Evolutionary conservation across 1,139 yeast genomes (phyloP), one percentile per base, ranked within the genome.

Genomic region (Geotrichum klebahnii): DNA sequence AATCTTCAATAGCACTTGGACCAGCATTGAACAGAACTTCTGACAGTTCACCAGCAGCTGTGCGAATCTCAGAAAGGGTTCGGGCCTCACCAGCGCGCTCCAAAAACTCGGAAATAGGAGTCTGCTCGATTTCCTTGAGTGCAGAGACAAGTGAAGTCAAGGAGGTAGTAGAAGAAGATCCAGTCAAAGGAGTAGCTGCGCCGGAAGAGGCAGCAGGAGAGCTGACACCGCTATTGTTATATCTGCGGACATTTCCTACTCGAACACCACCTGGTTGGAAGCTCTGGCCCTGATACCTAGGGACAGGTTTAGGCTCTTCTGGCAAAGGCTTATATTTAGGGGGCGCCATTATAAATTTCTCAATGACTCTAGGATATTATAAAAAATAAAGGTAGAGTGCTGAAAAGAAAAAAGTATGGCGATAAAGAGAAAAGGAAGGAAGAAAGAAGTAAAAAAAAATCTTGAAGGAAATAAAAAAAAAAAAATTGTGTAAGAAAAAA

Each of bases 21-120:
- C 81, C 79, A n/a, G 75, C 68, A 32, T 71, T 71, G 23, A 67
- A 64, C 45, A 83, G 68, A 48, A 67, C 64, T 44, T 73, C 78
- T 6, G 80, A 78, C 39, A 86, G 78, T 31, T 70, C 69, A 48
- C 77, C 80, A 39, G 82, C 80, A 56, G 81, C 81, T 31, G 76
- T 67, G 64, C 84, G 81, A 44, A 83, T 77, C 49, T 85, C 96
- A 23, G 82, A 71, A 40, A 86, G 72, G 53, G 80, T 75, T 44
- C 78, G 65, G 14, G 85, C 81, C 40, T 69, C 71, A 53, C 81
- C 80, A 46, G 89, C 73, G 44, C 74, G 73, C 29, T 70, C 68
- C 59, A 90, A 71, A 54, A 76, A 67, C 32, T 78, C 82, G 46
- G 83, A 77, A 55, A 89, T 74, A 17, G 96, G 96, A n/a, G 84